Percentiles rank a stretch among this genome's conserved stretches.
phyloP scores from a whole-genome alignment of 164 flowering plant genomes.

The Sedum album region DNA sequence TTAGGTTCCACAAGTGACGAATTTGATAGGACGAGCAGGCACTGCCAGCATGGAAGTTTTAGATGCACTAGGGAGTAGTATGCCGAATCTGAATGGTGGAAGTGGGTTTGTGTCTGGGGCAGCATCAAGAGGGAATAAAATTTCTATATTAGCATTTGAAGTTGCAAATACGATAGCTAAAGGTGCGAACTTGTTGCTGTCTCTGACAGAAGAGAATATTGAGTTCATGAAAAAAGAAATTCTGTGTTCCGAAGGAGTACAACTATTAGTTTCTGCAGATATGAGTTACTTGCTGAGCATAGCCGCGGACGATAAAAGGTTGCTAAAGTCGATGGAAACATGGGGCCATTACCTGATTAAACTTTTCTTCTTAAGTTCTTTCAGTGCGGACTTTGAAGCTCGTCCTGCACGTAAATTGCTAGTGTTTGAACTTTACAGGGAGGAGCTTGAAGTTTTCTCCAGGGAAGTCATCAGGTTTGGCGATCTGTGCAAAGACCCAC shows the following conservation, averaged over 20 bases:
- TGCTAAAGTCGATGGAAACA: slow-evolving; percentile 5
- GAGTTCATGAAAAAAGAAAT: slow-evolving; percentile 6
- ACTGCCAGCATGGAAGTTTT: slow-evolving; percentile 21
- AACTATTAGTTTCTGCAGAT: slow-evolving; percentile 4
- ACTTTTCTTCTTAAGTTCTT: neutral
- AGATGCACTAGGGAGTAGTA: slow-evolving; percentile 8
- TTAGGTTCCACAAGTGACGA: slow-evolving; percentile 24
- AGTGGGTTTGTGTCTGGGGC: slow-evolving; percentile 9
- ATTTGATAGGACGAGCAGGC: slow-evolving; percentile 22
- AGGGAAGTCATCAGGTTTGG: slow-evolving; percentile 63
- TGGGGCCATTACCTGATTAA: neutral
- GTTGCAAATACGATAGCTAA: slow-evolving; percentile 9
- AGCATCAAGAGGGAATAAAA: slow-evolving; percentile 1
- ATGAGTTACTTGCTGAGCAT: neutral
- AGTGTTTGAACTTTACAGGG: slow-evolving; percentile 24
- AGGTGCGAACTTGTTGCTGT: slow-evolving; percentile 6
- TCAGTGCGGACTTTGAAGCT: neutral
- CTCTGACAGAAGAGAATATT: neutral
- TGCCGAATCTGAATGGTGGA: slow-evolving; percentile 4
- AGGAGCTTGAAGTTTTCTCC: slow-evolving; percentile 46
- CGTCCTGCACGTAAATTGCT: neutral
- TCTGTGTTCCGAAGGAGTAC: slow-evolving; percentile 4
- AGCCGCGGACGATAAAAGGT: slow-evolving; percentile 9
- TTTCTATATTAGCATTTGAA: slow-evolving; percentile 9
- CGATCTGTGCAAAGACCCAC: slow-evolving; percentile 54